phyloP scores from a whole-genome alignment of 2,329 filamentous ascomycete genomes.

The Neurospora crassa region DNA sequence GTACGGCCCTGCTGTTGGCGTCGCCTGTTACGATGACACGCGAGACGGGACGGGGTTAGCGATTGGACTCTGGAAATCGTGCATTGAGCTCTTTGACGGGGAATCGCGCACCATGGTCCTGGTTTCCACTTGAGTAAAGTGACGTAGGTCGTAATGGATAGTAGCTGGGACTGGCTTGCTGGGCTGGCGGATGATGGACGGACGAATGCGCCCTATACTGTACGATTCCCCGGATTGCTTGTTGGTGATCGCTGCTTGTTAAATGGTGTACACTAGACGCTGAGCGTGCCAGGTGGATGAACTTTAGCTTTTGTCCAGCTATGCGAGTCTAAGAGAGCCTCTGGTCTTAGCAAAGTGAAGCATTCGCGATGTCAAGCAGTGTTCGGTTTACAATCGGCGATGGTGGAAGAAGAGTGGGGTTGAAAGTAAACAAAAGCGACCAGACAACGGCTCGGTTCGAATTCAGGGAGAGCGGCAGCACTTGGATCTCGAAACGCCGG shows the following conservation, averaged over 20 bases:
- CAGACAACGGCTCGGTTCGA: neutral
- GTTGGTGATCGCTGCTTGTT: neutral
- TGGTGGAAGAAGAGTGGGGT: neutral
- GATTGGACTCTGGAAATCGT: neutral
- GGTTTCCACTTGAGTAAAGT: neutral
- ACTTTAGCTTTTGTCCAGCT: neutral
- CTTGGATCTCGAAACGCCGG: neutral
- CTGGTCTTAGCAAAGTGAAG: neutral
- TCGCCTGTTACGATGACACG: slow-evolving; percentile 31
- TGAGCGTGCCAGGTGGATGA: neutral
- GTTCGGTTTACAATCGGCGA: neutral
- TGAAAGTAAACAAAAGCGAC: neutral
- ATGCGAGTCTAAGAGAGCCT: neutral
- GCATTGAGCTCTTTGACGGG: neutral
- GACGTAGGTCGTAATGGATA: neutral
- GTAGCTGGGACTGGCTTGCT: neutral
- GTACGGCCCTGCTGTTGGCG: slow-evolving; percentile 40
- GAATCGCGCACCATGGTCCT: neutral
- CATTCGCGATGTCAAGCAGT: neutral
- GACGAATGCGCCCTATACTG: neutral
- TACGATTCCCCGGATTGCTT: neutral
- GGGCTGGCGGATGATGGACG: neutral
- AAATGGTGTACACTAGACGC: neutral
- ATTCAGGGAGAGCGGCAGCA: neutral
- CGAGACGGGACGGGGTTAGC: neutral